Evolutionary conservation across 1,284 basidiomycete genomes (phyloP).

Genomic region (Boletellus deceptivus): DNA sequence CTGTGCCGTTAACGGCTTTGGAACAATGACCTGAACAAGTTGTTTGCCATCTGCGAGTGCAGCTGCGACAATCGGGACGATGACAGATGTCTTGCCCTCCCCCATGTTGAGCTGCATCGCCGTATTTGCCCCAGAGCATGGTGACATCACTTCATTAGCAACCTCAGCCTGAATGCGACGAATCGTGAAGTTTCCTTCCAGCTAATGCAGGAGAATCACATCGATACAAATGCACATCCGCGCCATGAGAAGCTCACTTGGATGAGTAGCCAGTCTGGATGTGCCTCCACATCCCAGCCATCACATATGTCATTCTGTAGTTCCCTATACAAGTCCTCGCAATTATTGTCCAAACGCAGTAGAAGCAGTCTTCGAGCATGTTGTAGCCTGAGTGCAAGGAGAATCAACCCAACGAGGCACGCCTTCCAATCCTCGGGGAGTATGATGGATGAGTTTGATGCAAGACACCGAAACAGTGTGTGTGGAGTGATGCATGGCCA

Average conservation of each 20-base stretch:
- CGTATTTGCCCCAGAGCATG: conserved; percentile 34
- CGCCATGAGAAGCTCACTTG: conserved; percentile 31
- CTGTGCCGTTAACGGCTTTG: conserved; percentile 26
- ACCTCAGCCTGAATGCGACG: too few species aligned
- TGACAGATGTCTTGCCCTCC: too few species aligned
- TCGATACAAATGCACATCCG: too few species aligned
- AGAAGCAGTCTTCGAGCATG: conserved; percentile 9
- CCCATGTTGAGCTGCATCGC: conserved; percentile 39
- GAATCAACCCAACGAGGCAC: conserved; percentile 27
- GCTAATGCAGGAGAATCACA: too few species aligned
- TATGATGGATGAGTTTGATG: conserved; percentile 8
- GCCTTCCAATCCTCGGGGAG: conserved; percentile 28
- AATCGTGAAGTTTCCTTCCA: too few species aligned
- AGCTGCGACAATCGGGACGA: too few species aligned
- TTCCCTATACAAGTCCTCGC: neutral
- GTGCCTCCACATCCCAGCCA: conserved; percentile 10
- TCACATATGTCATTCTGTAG: neutral
- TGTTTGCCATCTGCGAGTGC: too few species aligned
- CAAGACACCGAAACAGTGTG: conserved; percentile 9
- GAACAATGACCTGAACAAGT: too few species aligned
- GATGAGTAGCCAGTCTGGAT: conserved; percentile 44
- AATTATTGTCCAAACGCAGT: conserved; percentile 1
- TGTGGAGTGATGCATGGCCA: conserved; percentile 33
- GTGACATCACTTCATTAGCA: conserved; percentile 43
- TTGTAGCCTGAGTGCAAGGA: conserved; percentile 19